A percentile compares a stretch with the other conserved stretches of the same genome.
phyloP scores from a whole-genome alignment of 768 basidiomycete species.

The Strobilomyces echinocephalus region DNA sequence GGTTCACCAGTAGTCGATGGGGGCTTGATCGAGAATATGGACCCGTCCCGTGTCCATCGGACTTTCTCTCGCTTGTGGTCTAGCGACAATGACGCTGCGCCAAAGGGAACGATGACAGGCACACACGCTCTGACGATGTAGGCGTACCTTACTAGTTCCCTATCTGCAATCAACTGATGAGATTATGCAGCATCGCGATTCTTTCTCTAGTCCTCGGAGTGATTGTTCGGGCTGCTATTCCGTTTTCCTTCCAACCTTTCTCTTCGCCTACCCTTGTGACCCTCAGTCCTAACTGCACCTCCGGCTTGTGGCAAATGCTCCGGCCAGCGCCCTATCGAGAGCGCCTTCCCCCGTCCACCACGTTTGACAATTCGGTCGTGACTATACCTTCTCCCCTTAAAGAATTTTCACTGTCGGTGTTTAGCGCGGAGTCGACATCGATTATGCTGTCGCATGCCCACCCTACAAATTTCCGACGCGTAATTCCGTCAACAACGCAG shows the following conservation, averaged over 20 bases:
- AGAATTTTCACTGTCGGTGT: slow-evolving; percentile 49
- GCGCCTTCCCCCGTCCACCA: slow-evolving; percentile 28
- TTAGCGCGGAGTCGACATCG: slow-evolving; percentile 42
- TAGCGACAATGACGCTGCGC: slow-evolving; percentile 24
- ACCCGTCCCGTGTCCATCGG: slow-evolving; percentile 39
- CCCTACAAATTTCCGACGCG: slow-evolving; percentile 21
- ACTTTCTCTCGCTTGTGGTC: slow-evolving; percentile 44
- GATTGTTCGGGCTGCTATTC: slow-evolving; percentile 31
- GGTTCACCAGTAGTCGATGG: slow-evolving; percentile 43
- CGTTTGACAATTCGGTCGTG: slow-evolving; percentile 25
- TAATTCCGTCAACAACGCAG: slow-evolving; percentile 17
- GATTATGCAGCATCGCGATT: slow-evolving; percentile 52
- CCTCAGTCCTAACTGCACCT: slow-evolving; percentile 24
- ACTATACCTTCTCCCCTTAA: slow-evolving; percentile 39
- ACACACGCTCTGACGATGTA: slow-evolving; percentile 64
- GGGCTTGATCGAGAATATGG: slow-evolving; percentile 40
- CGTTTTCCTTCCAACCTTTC: slow-evolving; percentile 20
- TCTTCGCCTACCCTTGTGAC: slow-evolving; percentile 15
- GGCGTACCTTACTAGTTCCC: slow-evolving; percentile 22
- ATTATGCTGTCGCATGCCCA: slow-evolving; percentile 22
- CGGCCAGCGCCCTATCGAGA: slow-evolving; percentile 38
- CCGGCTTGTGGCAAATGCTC: slow-evolving; percentile 39
- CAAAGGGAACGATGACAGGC: slow-evolving; percentile 41
- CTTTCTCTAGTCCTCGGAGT: slow-evolving; percentile 63
- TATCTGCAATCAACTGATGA: slow-evolving; percentile 9